Base-by-base conservation (phyloP, 2,329 filamentous ascomycete genomes). In the Orbilia oligospora region DNA sequence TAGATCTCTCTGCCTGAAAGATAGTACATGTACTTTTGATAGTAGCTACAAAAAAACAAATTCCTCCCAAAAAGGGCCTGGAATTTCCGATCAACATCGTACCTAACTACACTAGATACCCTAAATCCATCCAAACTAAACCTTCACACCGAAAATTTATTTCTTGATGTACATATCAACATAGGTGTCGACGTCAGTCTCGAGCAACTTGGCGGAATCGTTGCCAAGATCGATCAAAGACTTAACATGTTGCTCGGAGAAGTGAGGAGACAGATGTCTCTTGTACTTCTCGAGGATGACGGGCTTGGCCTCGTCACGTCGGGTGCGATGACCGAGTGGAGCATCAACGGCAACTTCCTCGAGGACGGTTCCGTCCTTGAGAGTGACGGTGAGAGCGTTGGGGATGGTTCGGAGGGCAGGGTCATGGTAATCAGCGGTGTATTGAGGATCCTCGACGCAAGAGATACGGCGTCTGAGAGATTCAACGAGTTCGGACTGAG, bases 281-380 rank as follows among this genome's bases (percentile, higher is more conserved):
- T 94, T 92, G 88, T 93, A 99, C 89, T 99, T 99, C 85, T 90
- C 91, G 82, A 98, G 87, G 82, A 99, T 97, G 86, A 97, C 93
- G 76, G 96, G 96, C 90, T 98, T 98, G 82, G 96, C 96, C 89
- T 99, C 96, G 83, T 97, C 94, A 83, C 95, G 90, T 81, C 96
- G 89, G 83, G 96, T 88, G 81, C 92, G 91, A 88, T 99, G 96
- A 82, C 96, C 96, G 48, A 99, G 90, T 72, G 96, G 96, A 75
- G 96, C 95, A 88, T 97, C 94, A 69, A 99, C 92, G 61, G 92
- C 92, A 77, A 97, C 90, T 87, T 99, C 96, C 22, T 95, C 91
- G 41, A 98, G 88, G 9, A 96, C 88, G 56, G 94, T 97, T 83
- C 96, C 96, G 84, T 98, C 95, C 85, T 97, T 96, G 82, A 99